These are phyloP conservation scores for Taiozyma onychis DNA, from an alignment of 1,139 yeast species.

Conservation along the genomic window DNA sequence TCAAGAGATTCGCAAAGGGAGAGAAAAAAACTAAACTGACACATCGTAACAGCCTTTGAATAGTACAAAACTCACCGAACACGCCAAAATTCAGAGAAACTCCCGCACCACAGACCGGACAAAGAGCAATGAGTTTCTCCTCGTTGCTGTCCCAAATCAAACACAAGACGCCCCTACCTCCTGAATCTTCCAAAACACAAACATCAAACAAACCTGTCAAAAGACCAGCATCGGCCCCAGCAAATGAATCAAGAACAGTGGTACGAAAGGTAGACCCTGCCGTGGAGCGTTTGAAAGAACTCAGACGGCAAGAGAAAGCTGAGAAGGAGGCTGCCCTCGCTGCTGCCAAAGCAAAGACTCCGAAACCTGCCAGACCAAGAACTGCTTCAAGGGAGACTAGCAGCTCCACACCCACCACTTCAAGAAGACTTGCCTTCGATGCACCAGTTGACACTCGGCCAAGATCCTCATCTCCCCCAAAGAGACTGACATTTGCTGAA, in stretches of 20 bases:
- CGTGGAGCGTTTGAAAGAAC: conserved; percentile 54
- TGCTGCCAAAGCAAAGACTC: conserved; percentile 1
- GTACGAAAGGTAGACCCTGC: conserved; percentile 34
- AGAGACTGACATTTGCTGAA: conserved; percentile 58
- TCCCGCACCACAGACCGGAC: neutral
- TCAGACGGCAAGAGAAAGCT: conserved; percentile 50
- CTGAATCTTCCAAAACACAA: neutral
- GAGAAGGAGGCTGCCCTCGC: conserved; percentile 31
- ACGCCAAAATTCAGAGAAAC: neutral
- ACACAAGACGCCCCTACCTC: conserved; percentile 8
- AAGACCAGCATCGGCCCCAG: neutral
- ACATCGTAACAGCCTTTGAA: neutral
- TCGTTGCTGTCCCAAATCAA: conserved; percentile 17
- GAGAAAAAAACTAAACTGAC: neutral
- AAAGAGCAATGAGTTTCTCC: conserved; percentile 15
- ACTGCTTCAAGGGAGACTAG: conserved; percentile 1
- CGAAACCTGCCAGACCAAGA: conserved; percentile 12
- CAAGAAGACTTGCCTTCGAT: neutral
- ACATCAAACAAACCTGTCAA: neutral
- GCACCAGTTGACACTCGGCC: neutral
- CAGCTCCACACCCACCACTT: neutral
- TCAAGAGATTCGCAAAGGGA: neutral
- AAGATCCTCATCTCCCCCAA: conserved; percentile 17
- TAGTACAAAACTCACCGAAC: neutral
- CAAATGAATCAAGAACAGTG: neutral